Conservation (phyloP, 176 grass and related monocot species). For the Oryza meyeriana region DNA sequence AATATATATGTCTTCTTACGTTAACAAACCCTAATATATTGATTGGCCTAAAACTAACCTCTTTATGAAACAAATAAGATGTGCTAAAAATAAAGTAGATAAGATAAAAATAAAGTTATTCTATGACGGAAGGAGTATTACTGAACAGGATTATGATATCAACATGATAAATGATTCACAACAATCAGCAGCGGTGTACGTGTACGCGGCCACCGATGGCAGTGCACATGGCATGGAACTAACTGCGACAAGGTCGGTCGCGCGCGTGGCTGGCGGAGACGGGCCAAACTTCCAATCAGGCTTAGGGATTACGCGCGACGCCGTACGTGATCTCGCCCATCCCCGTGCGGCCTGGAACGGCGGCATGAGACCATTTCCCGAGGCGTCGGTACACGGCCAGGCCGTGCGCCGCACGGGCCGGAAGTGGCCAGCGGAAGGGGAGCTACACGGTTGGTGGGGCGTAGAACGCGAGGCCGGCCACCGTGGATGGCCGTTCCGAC, state of each 20-base stretch:
- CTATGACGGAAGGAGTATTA: too few relatives aligned
- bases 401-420: background rate
- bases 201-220: too few relatives aligned
- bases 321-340: background rate
- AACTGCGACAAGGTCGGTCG: background rate
- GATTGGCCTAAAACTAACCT: too few relatives aligned
- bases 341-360: background rate
- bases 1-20: too few relatives aligned
- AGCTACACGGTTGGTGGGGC: too few relatives aligned
- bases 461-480: too few relatives aligned
- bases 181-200: background rate
- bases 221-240: background rate
- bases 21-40: too few relatives aligned
- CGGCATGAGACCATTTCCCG: background rate
- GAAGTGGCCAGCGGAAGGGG: background rate
- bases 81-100: too few relatives aligned
- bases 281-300: background rate
- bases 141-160: background rate
- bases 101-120: too few relatives aligned
- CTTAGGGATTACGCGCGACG: background rate
- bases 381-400: background rate
- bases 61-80: too few relatives aligned
- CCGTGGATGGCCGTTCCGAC: constrained; percentile 32
- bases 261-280: background rate
- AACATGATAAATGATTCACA: background rate